Evolutionary conservation across 1,139 yeast genomes (phyloP).

Genomic region (Groenewaldozyma auringiensis): DNA sequence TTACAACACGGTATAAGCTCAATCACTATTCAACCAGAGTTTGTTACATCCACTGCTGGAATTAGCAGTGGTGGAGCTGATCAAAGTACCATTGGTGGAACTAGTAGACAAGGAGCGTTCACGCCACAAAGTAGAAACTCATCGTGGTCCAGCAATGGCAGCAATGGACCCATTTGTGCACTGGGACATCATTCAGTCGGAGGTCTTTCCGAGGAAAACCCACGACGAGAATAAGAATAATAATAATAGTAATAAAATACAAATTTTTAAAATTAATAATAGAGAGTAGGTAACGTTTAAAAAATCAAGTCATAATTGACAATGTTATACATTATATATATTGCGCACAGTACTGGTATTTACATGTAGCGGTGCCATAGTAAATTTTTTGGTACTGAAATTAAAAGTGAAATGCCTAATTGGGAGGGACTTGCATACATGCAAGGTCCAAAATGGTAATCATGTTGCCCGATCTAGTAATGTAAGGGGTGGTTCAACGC

Average conservation of each 20-base stretch:
- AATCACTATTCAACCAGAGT: slow-evolving; percentile 95
- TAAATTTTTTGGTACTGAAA: too few species aligned
- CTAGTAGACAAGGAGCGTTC: not conserved
- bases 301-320: not conserved
- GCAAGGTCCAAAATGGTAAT: too few species aligned
- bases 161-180: not conserved
- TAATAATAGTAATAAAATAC: not conserved
- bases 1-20: slow-evolving; percentile 84
- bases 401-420: too few species aligned
- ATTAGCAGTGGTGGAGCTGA: too few species aligned
- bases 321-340: too few species aligned
- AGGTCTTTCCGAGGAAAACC: not conserved
- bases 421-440: too few species aligned
- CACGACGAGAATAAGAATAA: not conserved
- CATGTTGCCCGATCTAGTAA: too few species aligned
- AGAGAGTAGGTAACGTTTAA: not conserved
- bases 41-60: slow-evolving; percentile 20
- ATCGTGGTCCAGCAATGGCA: not conserved
- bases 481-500: too few species aligned
- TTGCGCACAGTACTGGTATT: too few species aligned
- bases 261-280: not conserved
- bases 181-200: not conserved
- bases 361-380: too few species aligned
- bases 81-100: not conserved
- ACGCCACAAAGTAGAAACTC: not conserved